Base-by-base conservation (phyloP, 768 basidiomycete genomes). In the Tephrocybe rancida region DNA sequence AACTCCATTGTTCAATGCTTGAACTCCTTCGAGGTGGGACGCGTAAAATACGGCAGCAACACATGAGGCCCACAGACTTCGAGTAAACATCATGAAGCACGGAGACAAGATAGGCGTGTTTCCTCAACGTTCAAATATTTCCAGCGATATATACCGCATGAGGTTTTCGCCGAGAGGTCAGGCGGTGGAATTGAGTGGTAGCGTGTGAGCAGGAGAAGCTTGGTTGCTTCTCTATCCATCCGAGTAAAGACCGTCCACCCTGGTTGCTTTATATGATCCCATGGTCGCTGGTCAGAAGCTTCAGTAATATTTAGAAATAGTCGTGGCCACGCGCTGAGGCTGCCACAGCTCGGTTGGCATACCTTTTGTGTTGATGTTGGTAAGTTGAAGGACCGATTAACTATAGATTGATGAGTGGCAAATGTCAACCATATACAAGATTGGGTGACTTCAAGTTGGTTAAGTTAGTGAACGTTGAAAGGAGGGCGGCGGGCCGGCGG, bases 1-100 rank as follows among this genome's bases (percentile, higher is more conserved):
- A 8, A 75, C 69, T 19, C 73, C 70, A 54, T 72, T 73, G 48
- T 72, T 56, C 30, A 47, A 37, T 18, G 60, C 67, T 26, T 52
- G 42, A n/a, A 25, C 32, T 2, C 21, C 32, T 32, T 30, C 46
- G n/a, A 47, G 41, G 32, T 35, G 54, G 21, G 65, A 60, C 2
- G 55, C n/a, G 19, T 60, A 51, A 21, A 65, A 45, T 14, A 53
- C n/a, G 37, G 57, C 47, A n/a, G 19, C 32, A 10, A 56, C 51
- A 34, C 60, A 57, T 21, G 64, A 60, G 29, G 61, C 55, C 63
- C 56, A 61, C 18, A 65, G 47, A 25, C 64, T 60, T 34, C 59
- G 46, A 14, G 54, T 48, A 47, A 70, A 52, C 67, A 68, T 70
- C 26, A 24, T 60, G 42, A 22, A 18, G 19, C 42, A 25, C 16